Evolutionary conservation across 73 alveolate species (phyloP).

Genomic region (Symbiodinium pilosum): DNA sequence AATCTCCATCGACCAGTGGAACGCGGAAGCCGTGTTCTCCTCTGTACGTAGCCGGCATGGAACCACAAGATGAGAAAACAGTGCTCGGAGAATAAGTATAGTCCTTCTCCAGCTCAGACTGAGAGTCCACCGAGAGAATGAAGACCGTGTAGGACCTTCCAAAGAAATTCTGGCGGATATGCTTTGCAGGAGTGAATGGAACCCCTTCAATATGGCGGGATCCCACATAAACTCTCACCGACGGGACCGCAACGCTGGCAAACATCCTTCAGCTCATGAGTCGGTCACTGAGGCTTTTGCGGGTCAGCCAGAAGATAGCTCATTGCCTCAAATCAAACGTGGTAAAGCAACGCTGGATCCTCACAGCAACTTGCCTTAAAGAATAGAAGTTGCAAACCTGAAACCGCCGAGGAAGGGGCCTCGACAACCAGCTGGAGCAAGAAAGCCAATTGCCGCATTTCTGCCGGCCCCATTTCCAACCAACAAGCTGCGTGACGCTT

Average conservation of each 20-base stretch:
- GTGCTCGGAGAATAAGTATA: background rate
- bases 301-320: background rate
- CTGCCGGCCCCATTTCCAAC: background rate
- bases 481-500: conserved; percentile 33
- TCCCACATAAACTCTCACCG: background rate
- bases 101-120: conserved; percentile 17
- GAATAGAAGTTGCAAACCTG: too few relatives aligned
- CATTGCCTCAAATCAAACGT: background rate
- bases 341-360: too few relatives aligned
- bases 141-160: background rate
- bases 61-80: background rate
- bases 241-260: background rate
- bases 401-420: background rate
- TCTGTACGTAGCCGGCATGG: background rate
- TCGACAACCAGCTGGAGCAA: conserved; percentile 9
- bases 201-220: background rate
- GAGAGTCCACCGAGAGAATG: conserved; percentile 1
- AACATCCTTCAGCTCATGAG: background rate
- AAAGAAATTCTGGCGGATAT: background rate
- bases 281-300: background rate
- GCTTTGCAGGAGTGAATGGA: background rate
- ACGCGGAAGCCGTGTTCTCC: background rate
- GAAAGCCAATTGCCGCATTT: background rate
- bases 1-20: background rate
- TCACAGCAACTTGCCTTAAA: too few relatives aligned